phyloP scores from a whole-genome alignment of 495 filamentous ascomycete genomes.

The Trichocladium uniseriatum region DNA sequence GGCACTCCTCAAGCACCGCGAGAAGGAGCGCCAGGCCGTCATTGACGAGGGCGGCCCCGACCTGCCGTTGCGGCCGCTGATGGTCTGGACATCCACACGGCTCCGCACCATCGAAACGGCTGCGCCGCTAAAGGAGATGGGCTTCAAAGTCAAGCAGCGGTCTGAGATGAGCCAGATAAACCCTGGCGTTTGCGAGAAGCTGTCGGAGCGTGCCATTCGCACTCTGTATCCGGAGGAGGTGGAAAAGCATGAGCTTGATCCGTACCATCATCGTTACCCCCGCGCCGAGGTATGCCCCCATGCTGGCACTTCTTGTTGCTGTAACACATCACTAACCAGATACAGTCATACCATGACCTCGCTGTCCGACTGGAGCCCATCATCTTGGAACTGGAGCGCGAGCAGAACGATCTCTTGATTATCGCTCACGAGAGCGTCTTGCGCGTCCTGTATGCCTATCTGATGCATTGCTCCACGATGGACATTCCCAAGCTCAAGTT shows the following conservation, averaged over 20 bases:
- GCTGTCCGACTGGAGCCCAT: constrained; percentile 97
- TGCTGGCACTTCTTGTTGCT: background rate
- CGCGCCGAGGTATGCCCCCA: constrained; percentile 66
- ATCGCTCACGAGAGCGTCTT: constrained; percentile 97
- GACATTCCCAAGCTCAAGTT: constrained; percentile 93
- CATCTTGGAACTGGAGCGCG: constrained; percentile 93
- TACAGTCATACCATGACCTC: constrained; percentile 91
- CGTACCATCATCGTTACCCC: constrained; percentile 95
- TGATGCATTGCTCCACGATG: constrained; percentile 96
- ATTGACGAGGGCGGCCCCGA: constrained; percentile 59
- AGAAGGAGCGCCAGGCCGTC: constrained; percentile 62
- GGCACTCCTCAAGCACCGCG: constrained; percentile 67
- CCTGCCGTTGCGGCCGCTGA: constrained; percentile 65
- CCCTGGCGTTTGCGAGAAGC: constrained; percentile 88
- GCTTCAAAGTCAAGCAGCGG: constrained; percentile 79
- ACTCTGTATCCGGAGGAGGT: constrained; percentile 80
- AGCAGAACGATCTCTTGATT: constrained; percentile 93
- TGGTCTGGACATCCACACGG: constrained; percentile 90
- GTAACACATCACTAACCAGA: constrained; percentile 13
- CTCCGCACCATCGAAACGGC: constrained; percentile 87
- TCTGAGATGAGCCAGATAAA: constrained; percentile 96
- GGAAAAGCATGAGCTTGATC: constrained; percentile 83
- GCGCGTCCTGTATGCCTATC: constrained; percentile 91
- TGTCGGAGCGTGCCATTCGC: constrained; percentile 67
- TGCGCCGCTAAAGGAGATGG: constrained; percentile 61